A percentile compares a stretch with the other conserved stretches of the same genome.
Conservation (phyloP, 495 filamentous ascomycete species). For the Aspergillus ellipticus region DNA sequence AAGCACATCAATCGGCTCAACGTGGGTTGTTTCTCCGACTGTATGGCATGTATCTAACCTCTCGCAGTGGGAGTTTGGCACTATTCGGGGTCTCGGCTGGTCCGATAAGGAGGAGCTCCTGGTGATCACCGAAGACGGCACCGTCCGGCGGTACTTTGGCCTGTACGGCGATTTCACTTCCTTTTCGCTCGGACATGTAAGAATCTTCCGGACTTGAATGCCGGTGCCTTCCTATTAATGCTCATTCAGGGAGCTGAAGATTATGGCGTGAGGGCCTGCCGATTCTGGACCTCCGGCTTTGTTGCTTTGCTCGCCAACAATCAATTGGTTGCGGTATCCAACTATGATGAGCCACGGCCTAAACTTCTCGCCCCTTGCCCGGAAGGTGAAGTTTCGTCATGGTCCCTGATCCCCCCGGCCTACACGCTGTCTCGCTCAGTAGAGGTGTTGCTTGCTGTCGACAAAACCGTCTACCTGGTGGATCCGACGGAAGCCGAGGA, state of each 20-base stretch:
- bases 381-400: conserved; percentile 76
- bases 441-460: conserved; percentile 85
- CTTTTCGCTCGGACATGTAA: conserved; percentile 86
- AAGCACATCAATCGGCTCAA: conserved; percentile 71
- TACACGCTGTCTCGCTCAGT: conserved; percentile 92
- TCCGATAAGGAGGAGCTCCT: conserved; percentile 94
- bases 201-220: conserved; percentile 1
- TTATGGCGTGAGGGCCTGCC: conserved; percentile 78
- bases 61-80: conserved; percentile 82
- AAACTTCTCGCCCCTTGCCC: conserved; percentile 76
- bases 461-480: conserved; percentile 77
- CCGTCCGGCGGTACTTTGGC: conserved; percentile 86
- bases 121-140: conserved; percentile 84
- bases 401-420: conserved; percentile 84
- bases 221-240: not conserved
- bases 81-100: conserved; percentile 89
- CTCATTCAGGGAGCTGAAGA: conserved; percentile 69
- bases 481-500: conserved; percentile 90
- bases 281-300: conserved; percentile 87
- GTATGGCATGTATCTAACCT: not conserved
- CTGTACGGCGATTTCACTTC: conserved; percentile 91
- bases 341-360: conserved; percentile 87
- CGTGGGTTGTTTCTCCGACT: conserved; percentile 39
- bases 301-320: conserved; percentile 93
- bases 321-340: conserved; percentile 76